Conservation (phyloP, 441 rosid genomes). For the Populus hybrid region DNA sequence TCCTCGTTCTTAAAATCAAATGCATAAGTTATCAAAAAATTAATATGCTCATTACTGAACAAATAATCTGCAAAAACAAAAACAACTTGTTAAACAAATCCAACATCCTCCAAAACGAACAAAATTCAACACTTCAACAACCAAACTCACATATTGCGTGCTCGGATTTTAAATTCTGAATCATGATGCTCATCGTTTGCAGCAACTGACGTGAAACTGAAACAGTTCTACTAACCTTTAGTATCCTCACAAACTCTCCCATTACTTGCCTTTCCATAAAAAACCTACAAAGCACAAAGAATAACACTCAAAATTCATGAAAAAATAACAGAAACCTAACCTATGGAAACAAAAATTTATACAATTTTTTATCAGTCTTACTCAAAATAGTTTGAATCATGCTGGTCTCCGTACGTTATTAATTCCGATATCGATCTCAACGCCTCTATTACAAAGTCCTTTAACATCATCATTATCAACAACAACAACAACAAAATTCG, state of each 20-base stretch:
- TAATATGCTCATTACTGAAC: constrained; percentile 98
- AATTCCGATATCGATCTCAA: constrained; percentile 95
- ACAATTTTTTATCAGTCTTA: constrained; percentile 39
- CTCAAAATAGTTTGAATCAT: constrained; percentile 87
- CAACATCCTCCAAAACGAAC: neutral
- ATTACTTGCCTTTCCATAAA: constrained; percentile 99
- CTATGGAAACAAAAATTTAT: neutral
- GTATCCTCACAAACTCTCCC: constrained; percentile 92
- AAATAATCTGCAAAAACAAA: constrained; percentile 69
- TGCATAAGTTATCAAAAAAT: constrained; percentile 79
- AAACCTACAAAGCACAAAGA: constrained; percentile 43
- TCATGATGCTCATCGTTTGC: constrained; percentile 98
- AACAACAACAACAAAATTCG: neutral
- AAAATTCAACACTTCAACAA: too few relatives aligned
- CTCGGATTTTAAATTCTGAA: constrained; percentile 90
- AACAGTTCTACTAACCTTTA: constrained; percentile 59
- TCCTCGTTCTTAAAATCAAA: constrained; percentile 96
- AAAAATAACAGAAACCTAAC: neutral
- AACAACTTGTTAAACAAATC: neutral
- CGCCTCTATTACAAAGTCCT: constrained; percentile 95
- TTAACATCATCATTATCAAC: neutral
- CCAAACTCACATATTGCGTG: constrained; percentile 81
- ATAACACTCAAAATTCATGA: neutral
- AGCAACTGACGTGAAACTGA: constrained; percentile 85
- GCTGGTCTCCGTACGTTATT: constrained; percentile 98